These are phyloP conservation scores for Tothia fuscella DNA, from an alignment of 2,329 filamentous ascomycete species.

Conservation along the genomic window DNA sequence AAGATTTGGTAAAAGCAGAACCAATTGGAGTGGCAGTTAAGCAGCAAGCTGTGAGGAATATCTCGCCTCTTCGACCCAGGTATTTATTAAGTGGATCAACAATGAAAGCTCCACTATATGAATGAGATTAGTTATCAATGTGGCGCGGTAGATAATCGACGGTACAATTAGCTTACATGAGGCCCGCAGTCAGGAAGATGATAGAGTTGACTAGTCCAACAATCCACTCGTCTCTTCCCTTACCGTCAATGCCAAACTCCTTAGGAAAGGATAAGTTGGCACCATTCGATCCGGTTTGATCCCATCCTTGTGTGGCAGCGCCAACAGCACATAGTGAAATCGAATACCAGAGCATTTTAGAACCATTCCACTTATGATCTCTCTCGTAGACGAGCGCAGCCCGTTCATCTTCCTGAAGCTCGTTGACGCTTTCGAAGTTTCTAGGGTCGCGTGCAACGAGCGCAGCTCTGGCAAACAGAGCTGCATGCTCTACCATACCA, in stretches of 20 bases:
- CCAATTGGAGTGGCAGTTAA: conserved; percentile 27
- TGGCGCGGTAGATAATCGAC: conserved; percentile 7
- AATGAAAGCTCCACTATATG: conserved; percentile 19
- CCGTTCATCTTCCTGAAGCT: conserved; percentile 12
- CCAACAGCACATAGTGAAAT: conserved; percentile 7
- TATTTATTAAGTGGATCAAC: conserved; percentile 28
- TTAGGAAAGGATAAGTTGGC: conserved; percentile 9
- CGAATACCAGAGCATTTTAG: conserved; percentile 8
- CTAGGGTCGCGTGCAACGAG: conserved; percentile 36
- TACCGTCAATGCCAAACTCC: conserved; percentile 8
- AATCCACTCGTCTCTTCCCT: conserved; percentile 9
- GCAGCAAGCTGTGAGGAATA: conserved; percentile 25
- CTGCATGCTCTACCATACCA: conserved; percentile 26
- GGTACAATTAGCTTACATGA: conserved; percentile 20
- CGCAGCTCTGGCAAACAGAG: conserved; percentile 25
- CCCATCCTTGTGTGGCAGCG: conserved; percentile 9
- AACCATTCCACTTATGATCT: conserved; percentile 7
- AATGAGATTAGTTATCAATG: conserved; percentile 2
- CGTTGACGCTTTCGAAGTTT: conserved; percentile 12
- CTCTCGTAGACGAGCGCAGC: conserved; percentile 11
- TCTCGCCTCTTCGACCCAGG: conserved; percentile 25
- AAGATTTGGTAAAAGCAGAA: conserved; percentile 24
- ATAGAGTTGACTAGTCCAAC: conserved; percentile 14
- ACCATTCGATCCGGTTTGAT: conserved; percentile 10
- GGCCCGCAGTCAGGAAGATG: conserved; percentile 28